Evolutionary conservation across 2,329 filamentous ascomycete genomes (phyloP), one percentile per base, ranked within the genome.

Genomic region (Monosporascus ibericus): DNA sequence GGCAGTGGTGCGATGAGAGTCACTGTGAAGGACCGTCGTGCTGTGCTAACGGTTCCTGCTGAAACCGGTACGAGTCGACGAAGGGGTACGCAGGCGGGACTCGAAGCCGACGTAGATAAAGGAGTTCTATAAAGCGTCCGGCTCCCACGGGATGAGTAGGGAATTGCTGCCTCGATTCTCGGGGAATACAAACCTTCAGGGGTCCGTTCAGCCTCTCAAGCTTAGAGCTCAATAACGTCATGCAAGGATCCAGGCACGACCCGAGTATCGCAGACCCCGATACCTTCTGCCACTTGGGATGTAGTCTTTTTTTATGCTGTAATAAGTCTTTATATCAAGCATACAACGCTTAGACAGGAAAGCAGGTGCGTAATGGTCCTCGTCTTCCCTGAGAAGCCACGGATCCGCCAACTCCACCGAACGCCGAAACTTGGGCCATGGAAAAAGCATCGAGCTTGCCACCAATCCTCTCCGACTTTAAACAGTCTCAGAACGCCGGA

Each of bases 31-130:
- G 50, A 1, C 50, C 50, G 3, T 17, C 50, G 6, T 52, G 50
- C 46, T 52, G 50, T 30, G 50, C 50, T 36, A 52, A 52, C 18
- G 50, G 50, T 27, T 48, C 37, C 14, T 52, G 50, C 37, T 46
- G 25, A 46, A n/a, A 40, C 17, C 38, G 17, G 18, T 40, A n/a
- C 38, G 6, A 40, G 38, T n/a, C 38, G 17, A n/a, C 17, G 9
- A 18, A n/a, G 11, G 38, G 17, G 38, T 20, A 40, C 11, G 30
- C 11, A 14, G 9, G 30, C 30, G 9, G 38, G 38, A 18, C 17
- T 20, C 38, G 14, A 39, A 42, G 39, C 22, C 39, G 6, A 5
- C 5, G 17, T 1, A 18, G 39, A 20, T 5, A 34, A 30, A 34
- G 11, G 9, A 34, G 30, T 34, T 5, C 30, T 34, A 34, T 5